Evolutionary conservation across 1,284 basidiomycete species (phyloP).

Genomic region (Sutorius eximius): DNA sequence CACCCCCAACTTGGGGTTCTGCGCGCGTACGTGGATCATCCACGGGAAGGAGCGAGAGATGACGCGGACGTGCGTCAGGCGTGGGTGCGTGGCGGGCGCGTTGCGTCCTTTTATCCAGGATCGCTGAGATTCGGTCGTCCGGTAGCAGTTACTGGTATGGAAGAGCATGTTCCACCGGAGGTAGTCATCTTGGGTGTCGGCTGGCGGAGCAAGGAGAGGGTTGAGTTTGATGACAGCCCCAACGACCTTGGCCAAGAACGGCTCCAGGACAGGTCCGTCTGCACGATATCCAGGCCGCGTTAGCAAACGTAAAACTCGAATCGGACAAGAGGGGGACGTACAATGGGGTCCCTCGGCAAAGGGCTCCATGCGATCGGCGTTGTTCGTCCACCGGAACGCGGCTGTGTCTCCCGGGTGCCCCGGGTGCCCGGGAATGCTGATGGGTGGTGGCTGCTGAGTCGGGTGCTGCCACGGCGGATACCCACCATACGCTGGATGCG

Average conservation of each 20-base stretch:
- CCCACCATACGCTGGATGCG: constrained; percentile 20
- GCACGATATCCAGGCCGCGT: constrained; percentile 2
- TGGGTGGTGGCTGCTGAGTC: constrained; percentile 25
- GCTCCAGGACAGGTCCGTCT: constrained; percentile 75
- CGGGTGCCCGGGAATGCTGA: constrained; percentile 19
- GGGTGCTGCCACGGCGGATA: constrained; percentile 31
- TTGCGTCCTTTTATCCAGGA: constrained; percentile 69
- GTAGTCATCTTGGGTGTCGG: constrained; percentile 49
- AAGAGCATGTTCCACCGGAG: constrained; percentile 78
- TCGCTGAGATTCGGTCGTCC: constrained; percentile 57
- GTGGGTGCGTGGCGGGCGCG: constrained; percentile 75
- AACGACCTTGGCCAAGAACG: constrained; percentile 53
- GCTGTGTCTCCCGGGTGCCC: constrained; percentile 21
- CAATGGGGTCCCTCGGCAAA: constrained; percentile 35
- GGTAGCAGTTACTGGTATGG: constrained; percentile 56
- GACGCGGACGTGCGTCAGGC: constrained; percentile 51
- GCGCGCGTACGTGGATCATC: constrained; percentile 56
- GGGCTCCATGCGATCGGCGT: constrained; percentile 27
- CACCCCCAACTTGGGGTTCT: constrained; percentile 52
- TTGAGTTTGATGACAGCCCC: constrained; percentile 52
- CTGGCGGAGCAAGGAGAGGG: constrained; percentile 55
- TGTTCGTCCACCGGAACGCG: constrained; percentile 29
- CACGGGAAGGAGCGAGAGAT: constrained; percentile 59
- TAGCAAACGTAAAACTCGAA: constrained; percentile 5
- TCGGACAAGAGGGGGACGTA: constrained; percentile 12